These are phyloP conservation scores for Leccinum pachyderme DNA, from an alignment of 1,284 basidiomycete genomes.

Conservation along the genomic window DNA sequence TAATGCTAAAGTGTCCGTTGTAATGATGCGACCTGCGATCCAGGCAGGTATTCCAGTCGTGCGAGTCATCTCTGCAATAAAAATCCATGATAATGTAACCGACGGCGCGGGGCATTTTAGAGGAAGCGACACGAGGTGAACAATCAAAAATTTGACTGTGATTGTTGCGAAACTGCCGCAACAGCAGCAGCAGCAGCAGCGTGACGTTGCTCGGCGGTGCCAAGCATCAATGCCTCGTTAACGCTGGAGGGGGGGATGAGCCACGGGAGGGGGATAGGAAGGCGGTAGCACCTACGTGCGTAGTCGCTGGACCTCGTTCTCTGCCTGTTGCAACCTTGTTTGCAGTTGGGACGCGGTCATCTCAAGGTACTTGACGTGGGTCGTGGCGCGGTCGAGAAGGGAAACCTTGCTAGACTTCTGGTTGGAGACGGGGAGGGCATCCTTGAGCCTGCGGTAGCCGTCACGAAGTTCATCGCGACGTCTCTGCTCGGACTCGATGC, in stretches of 20 bases:
- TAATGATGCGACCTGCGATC: slow-evolving; percentile 53
- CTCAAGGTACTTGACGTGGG: slow-evolving; percentile 78
- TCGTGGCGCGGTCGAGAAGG: slow-evolving; percentile 79
- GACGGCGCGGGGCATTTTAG: slow-evolving; percentile 28
- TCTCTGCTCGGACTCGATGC: slow-evolving; percentile 84
- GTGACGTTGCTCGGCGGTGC: slow-evolving; percentile 68
- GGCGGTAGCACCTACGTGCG: slow-evolving; percentile 44
- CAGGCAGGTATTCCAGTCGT: slow-evolving; percentile 52
- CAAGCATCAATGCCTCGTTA: slow-evolving; percentile 83
- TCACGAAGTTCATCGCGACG: slow-evolving; percentile 84
- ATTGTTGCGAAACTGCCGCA: slow-evolving; percentile 46
- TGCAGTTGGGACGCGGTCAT: slow-evolving; percentile 70
- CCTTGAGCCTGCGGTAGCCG: slow-evolving; percentile 83
- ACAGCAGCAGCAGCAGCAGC: slow-evolving; percentile 58
- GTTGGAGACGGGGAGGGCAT: slow-evolving; percentile 78
- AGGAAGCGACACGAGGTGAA: slow-evolving; percentile 16
- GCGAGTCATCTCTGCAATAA: slow-evolving; percentile 39
- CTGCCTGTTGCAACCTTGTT: slow-evolving; percentile 68
- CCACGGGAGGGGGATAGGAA: neutral
- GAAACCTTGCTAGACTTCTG: slow-evolving; percentile 88
- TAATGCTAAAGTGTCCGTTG: slow-evolving; percentile 43
- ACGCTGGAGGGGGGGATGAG: slow-evolving; percentile 43
- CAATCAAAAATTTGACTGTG: slow-evolving; percentile 48
- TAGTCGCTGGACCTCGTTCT: slow-evolving; percentile 73
- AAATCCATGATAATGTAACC: slow-evolving; percentile 40